Evolutionary conservation across 2,329 filamentous ascomycete genomes (phyloP).

Genomic region (Pseudogymnoascus sp.): DNA sequence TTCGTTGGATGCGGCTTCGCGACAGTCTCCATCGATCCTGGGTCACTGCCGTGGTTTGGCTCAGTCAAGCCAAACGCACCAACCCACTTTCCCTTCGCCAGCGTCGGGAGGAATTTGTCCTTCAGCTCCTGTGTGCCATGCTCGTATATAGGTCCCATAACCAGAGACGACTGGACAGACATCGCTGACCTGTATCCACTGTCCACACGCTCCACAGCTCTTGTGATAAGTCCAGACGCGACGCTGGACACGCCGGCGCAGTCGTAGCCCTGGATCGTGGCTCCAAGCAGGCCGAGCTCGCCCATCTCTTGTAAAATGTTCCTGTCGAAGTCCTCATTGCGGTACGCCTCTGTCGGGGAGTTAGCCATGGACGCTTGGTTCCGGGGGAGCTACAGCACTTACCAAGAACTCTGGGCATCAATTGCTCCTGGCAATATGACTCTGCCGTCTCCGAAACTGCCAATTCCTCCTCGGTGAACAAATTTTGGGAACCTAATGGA

Average conservation of each 20-base stretch:
- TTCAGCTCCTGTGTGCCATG: constrained; percentile 84
- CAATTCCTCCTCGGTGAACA: constrained; percentile 84
- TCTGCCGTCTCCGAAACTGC: constrained; percentile 87
- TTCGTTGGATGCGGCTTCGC: constrained; percentile 80
- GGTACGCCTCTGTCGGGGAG: constrained; percentile 61
- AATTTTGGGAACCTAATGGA: constrained; percentile 64
- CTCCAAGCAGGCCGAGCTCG: constrained; percentile 78
- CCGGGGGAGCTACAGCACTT: constrained; percentile 29
- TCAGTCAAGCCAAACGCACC: constrained; percentile 88
- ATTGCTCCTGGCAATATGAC: constrained; percentile 84
- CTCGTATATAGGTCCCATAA: constrained; percentile 86
- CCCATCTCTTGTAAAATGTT: constrained; percentile 89
- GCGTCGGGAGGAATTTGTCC: constrained; percentile 69
- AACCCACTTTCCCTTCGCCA: constrained; percentile 75
- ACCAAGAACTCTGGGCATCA: constrained; percentile 83
- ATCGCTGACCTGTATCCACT: constrained; percentile 88
- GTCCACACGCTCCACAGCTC: constrained; percentile 84
- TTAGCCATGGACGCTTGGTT: constrained; percentile 9
- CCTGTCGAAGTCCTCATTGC: constrained; percentile 78
- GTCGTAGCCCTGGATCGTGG: constrained; percentile 79
- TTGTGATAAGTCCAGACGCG: constrained; percentile 80
- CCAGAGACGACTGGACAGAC: constrained; percentile 88
- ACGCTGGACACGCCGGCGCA: constrained; percentile 85
- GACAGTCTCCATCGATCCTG: constrained; percentile 80
- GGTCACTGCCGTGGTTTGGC: constrained; percentile 88